A percentile compares a stretch with the other conserved stretches of the same genome.
phyloP scores from a whole-genome alignment of 208 protist genomes.

The Vickermania spadyakhi region DNA sequence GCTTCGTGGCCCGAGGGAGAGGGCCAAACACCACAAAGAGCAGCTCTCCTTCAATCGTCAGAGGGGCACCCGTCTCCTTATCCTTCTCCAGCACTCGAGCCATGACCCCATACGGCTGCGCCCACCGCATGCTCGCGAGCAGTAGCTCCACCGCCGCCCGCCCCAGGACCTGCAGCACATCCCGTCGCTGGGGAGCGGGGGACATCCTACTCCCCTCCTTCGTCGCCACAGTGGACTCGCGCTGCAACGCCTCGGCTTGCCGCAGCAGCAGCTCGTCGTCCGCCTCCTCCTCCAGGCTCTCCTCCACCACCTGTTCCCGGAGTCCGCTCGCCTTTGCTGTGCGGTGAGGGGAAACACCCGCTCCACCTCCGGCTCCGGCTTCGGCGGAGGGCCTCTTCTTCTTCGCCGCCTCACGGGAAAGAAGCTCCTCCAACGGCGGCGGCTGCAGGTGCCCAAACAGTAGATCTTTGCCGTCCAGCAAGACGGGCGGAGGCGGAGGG shows the following conservation, averaged over 20 bases:
- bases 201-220: neutral
- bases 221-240: neutral
- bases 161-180: slow-evolving; percentile 22
- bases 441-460: neutral
- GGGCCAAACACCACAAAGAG: slow-evolving; percentile 8
- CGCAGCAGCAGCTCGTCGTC: neutral
- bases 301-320: neutral
- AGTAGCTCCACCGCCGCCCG: slow-evolving; percentile 13
- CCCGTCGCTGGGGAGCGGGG: neutral
- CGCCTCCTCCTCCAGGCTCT: neutral
- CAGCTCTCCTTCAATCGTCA: slow-evolving; percentile 15
- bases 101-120: slow-evolving; percentile 11
- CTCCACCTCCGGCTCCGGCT: neutral
- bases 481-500: neutral
- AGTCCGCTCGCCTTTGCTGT: neutral
- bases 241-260: neutral
- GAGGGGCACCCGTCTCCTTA: slow-evolving; percentile 1
- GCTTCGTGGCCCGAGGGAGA: neutral
- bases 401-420: neutral
- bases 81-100: slow-evolving; percentile 9
- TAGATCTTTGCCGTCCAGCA: neutral
- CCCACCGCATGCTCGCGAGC: slow-evolving; percentile 13
- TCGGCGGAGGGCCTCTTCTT: neutral
- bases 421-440: neutral
- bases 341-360: neutral